phyloP scores from a whole-genome alignment of 805 yeast species.

The Wickerhamiella qilinensis region DNA sequence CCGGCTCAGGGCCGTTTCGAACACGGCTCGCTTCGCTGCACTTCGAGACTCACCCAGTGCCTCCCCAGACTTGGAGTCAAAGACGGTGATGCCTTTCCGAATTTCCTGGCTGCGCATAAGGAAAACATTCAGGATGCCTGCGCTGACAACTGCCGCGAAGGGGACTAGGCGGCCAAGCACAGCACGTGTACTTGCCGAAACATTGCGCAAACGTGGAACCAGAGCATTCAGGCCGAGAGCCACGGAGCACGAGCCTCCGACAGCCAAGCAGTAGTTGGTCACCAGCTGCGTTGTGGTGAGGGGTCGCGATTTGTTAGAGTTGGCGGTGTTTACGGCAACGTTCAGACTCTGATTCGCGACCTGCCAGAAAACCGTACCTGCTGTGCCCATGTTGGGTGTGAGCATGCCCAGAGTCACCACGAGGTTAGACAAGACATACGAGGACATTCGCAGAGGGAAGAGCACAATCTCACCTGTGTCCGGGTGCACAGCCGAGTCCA shows the following conservation, averaged over 20 bases:
- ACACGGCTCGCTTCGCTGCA: constrained; percentile 89
- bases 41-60: constrained; percentile 51
- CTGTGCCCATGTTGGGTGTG: constrained; percentile 79
- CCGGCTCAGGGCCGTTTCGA: constrained; percentile 90
- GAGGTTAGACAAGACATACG: constrained; percentile 81
- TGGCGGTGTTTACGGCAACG: constrained; percentile 93
- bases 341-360: constrained; percentile 92
- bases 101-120: constrained; percentile 94
- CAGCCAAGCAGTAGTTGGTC: constrained; percentile 74
- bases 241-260: constrained; percentile 85
- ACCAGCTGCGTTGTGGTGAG: constrained; percentile 61
- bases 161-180: constrained; percentile 82
- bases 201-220: constrained; percentile 65
- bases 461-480: constrained; percentile 89
- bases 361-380: constrained; percentile 95
- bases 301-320: constrained; percentile 90
- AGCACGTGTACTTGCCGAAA: constrained; percentile 55
- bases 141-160: constrained; percentile 95
- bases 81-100: constrained; percentile 33
- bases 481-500: constrained; percentile 91
- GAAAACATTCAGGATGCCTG: constrained; percentile 92
- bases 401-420: constrained; percentile 97
- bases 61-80: constrained; percentile 22
- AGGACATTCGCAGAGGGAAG: constrained; percentile 93
- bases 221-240: constrained; percentile 83